phyloP scores from a whole-genome alignment of 768 basidiomycete genomes.

The Melanogaster broomeanus region DNA sequence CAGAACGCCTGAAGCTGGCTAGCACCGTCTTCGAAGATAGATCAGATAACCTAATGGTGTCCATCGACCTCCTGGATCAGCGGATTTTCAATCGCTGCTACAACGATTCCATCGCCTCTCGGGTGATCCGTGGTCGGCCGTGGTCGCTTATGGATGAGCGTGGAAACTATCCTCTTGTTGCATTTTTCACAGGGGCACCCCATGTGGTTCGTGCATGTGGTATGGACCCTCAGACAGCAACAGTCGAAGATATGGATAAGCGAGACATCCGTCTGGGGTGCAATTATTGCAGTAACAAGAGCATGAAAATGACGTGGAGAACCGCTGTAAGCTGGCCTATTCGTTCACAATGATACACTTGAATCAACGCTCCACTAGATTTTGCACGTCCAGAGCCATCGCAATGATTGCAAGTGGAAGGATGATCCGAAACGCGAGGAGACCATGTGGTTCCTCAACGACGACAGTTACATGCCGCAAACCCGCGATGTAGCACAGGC shows the following conservation, averaged over 20 bases:
- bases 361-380: too few species aligned
- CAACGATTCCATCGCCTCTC: background rate
- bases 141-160: background rate
- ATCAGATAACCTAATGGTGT: background rate
- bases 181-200: background rate
- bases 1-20: too few species aligned
- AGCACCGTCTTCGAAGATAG: too few species aligned
- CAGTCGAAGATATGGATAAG: constrained; percentile 4
- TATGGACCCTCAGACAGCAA: constrained; percentile 5
- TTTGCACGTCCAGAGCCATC: too few species aligned
- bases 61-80: background rate
- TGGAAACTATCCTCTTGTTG: background rate
- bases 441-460: too few species aligned
- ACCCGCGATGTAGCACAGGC: too few species aligned
- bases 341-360: too few species aligned
- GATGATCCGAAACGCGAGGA: too few species aligned
- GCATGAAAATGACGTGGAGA: background rate
- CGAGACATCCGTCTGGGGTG: background rate
- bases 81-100: background rate
- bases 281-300: background rate
- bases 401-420: too few species aligned
- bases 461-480: too few species aligned
- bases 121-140: too few species aligned
- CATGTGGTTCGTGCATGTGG: constrained; percentile 1
- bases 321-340: too few species aligned